Evolutionary conservation across 306 rosid genomes (phyloP).

Genomic region (Delonix regia): DNA sequence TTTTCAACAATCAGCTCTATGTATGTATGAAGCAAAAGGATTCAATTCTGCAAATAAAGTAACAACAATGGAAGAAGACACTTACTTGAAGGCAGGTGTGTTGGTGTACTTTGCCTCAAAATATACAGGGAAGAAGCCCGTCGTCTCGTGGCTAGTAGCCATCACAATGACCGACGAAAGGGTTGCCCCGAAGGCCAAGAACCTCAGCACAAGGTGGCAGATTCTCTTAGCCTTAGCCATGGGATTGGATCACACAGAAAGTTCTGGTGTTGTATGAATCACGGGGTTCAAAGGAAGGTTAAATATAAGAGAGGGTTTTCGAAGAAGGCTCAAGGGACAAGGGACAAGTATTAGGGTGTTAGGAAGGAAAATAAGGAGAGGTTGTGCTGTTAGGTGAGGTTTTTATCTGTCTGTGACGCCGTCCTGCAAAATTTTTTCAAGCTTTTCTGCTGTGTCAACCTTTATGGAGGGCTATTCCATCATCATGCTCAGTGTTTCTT

Average conservation of each 20-base stretch:
- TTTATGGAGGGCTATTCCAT: constrained; percentile 10
- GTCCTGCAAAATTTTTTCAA: not conserved
- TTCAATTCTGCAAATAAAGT: not conserved
- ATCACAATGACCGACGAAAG: constrained; percentile 69
- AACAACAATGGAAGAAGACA: not conserved
- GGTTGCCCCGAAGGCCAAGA: constrained; percentile 71
- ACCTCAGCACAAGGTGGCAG: constrained; percentile 56
- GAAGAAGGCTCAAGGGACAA: not conserved
- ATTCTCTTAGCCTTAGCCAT: constrained; percentile 55
- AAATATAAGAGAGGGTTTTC: constrained; percentile 21
- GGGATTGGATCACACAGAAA: constrained; percentile 2
- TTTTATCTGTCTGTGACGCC: constrained; percentile 36
- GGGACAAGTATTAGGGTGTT: constrained; percentile 35
- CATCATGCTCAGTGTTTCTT: not conserved
- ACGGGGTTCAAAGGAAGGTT: constrained; percentile 11
- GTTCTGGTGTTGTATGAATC: constrained; percentile 26
- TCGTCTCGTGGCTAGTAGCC: constrained; percentile 72
- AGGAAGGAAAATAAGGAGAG: constrained; percentile 44
- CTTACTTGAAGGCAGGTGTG: constrained; percentile 75
- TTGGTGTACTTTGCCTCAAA: constrained; percentile 70
- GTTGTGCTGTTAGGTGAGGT: constrained; percentile 54
- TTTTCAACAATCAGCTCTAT: constrained; percentile 10
- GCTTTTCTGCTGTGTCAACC: constrained; percentile 35
- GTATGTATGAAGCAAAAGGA: not conserved
- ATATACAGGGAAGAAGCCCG: constrained; percentile 44